These are phyloP conservation scores for Apostasia ramifera DNA, from an alignment of 106 monocot genomes.

Conservation along the genomic window DNA sequence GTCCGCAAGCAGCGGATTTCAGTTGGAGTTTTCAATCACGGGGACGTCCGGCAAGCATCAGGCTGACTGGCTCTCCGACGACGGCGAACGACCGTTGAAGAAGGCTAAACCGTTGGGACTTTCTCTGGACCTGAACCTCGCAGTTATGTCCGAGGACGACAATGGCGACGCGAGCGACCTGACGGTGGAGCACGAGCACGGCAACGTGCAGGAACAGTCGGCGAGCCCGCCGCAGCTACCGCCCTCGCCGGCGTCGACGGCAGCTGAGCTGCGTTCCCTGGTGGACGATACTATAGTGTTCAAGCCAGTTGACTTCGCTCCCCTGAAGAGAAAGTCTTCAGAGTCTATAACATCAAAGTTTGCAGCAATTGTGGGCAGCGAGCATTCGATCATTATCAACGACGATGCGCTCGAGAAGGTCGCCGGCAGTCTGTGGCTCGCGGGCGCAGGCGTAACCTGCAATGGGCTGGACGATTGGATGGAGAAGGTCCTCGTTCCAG, in stretches of 20 bases:
- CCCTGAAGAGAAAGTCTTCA: slow-evolving; percentile 24
- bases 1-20: slow-evolving; percentile 32
- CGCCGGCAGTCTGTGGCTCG: slow-evolving; percentile 57
- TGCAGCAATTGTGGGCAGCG: slow-evolving; percentile 19
- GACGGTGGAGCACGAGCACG: slow-evolving; percentile 53
- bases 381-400: slow-evolving; percentile 27
- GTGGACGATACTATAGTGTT: slow-evolving; percentile 64
- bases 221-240: background rate
- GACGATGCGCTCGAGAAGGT: slow-evolving; percentile 49
- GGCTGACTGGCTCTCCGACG: no score
- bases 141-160: slow-evolving; percentile 11
- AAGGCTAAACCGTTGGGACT: slow-evolving; percentile 22
- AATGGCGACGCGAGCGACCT: slow-evolving; percentile 66
- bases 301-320: slow-evolving; percentile 66
- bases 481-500: slow-evolving; percentile 41
- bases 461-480: slow-evolving; percentile 51
- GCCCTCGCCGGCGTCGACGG: slow-evolving; percentile 5
- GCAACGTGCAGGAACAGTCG: slow-evolving; percentile 11
- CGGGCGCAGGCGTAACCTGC: background rate
- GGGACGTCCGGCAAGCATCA: slow-evolving; percentile 14
- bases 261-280: slow-evolving; percentile 26
- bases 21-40: slow-evolving; percentile 35
- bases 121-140: slow-evolving; percentile 70
- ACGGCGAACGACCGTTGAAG: slow-evolving; percentile 12
- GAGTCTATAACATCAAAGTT: slow-evolving; percentile 44